These are phyloP conservation scores for Fusarium globosum DNA, from an alignment of 2,329 filamentous ascomycete species.

Conservation along the genomic window DNA sequence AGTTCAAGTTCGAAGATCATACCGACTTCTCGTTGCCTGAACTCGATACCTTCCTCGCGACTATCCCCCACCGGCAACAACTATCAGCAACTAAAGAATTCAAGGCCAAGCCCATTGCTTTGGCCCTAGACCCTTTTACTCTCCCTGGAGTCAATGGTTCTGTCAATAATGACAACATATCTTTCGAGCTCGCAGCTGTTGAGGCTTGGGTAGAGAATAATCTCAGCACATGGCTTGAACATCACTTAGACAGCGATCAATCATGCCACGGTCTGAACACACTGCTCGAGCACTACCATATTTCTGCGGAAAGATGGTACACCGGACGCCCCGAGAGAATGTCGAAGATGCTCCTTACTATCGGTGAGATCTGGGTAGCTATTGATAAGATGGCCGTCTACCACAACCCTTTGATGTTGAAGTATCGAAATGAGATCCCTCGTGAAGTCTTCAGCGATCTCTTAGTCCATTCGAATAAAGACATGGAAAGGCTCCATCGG, in stretches of 20 bases:
- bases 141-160: not conserved
- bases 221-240: constrained; percentile 54
- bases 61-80: not conserved
- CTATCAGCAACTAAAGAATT: fast-evolving
- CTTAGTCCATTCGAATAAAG: constrained; percentile 54
- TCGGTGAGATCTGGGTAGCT: constrained; percentile 69
- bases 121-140: not conserved
- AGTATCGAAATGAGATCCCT: constrained; percentile 61
- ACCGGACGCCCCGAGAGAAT: constrained; percentile 54
- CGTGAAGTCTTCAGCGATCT: constrained; percentile 55
- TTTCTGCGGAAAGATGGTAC: constrained; percentile 49
- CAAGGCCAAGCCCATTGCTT: not conserved
- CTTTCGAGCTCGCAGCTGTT: constrained; percentile 51
- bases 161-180: not conserved
- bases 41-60: constrained; percentile 21
- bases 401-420: constrained; percentile 53
- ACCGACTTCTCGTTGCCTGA: constrained; percentile 10
- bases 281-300: constrained; percentile 53
- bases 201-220: constrained; percentile 61
- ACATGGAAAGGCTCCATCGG: constrained; percentile 57
- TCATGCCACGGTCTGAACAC: constrained; percentile 46
- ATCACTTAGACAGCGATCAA: constrained; percentile 28
- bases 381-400: constrained; percentile 60
- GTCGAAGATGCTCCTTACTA: constrained; percentile 66
- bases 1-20: not conserved